phyloP scores from a whole-genome alignment of 2,329 filamentous ascomycete genomes.

The Hirsutella thompsonii region DNA sequence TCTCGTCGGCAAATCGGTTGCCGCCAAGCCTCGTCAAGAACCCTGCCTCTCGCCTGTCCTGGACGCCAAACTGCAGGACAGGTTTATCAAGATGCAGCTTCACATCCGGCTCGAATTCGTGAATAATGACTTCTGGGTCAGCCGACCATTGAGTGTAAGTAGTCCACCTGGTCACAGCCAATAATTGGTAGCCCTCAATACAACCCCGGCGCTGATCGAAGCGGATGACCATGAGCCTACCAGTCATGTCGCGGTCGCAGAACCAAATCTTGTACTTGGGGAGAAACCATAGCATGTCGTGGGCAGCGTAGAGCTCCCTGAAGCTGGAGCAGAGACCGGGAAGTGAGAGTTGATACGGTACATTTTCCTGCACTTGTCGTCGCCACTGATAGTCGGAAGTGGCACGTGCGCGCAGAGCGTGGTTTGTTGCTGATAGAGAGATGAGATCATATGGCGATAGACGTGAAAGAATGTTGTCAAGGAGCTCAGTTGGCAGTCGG shows the following conservation, averaged over 20 bases:
- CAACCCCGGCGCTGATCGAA: conserved; percentile 61
- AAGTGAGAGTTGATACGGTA: conserved; percentile 42
- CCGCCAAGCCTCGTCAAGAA: conserved; percentile 10
- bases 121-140: conserved; percentile 53
- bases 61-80: conserved; percentile 41
- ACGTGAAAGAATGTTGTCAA: conserved; percentile 57
- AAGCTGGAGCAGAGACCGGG: conserved; percentile 51
- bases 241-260: conserved; percentile 57
- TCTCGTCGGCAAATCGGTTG: conserved; percentile 34
- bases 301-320: conserved; percentile 57
- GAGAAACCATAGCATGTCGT: conserved; percentile 78
- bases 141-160: conserved; percentile 52
- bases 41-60: conserved; percentile 8
- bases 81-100: conserved; percentile 64
- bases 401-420: conserved; percentile 42
- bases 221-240: conserved; percentile 62
- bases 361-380: conserved; percentile 51
- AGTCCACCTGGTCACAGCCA: conserved; percentile 46
- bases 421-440: conserved; percentile 47
- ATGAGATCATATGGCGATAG: conserved; percentile 54
- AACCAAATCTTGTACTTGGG: conserved; percentile 77
- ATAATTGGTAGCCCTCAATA: conserved; percentile 69
- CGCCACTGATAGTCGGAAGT: conserved; percentile 62
- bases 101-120: conserved; percentile 58
- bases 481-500: conserved; percentile 59